phyloP scores from a whole-genome alignment of 164 flowering plant species.

The Malania oleifera region DNA sequence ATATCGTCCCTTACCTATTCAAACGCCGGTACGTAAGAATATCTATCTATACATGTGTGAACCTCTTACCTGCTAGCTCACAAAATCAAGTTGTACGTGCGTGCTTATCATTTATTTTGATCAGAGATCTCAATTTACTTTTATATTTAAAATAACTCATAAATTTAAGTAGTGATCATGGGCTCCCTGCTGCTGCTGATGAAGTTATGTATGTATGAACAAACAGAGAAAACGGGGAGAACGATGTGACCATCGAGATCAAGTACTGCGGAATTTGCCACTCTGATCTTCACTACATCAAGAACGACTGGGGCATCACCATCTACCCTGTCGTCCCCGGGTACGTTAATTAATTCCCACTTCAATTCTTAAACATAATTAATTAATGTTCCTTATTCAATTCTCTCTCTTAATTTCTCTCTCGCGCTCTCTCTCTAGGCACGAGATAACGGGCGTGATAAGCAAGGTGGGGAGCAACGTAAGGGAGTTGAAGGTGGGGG shows the following conservation, averaged over 20 bases:
- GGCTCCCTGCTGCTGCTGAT: not conserved
- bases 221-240: slow-evolving; percentile 50
- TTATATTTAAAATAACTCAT: too few relatives aligned
- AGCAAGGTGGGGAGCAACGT: slow-evolving; percentile 53
- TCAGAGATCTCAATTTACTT: too few relatives aligned
- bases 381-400: too few relatives aligned
- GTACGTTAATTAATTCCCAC: slow-evolving; percentile 24
- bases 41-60: too few relatives aligned
- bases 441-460: slow-evolving; percentile 61
- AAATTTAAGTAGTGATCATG: not conserved
- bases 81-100: too few relatives aligned
- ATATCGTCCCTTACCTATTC: slow-evolving; percentile 54
- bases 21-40: slow-evolving; percentile 44
- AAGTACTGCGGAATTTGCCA: slow-evolving; percentile 81
- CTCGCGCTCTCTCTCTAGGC: too few relatives aligned
- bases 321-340: slow-evolving; percentile 81
- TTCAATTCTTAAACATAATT: too few relatives aligned
- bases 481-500: slow-evolving; percentile 50
- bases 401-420: too few relatives aligned
- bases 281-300: slow-evolving; percentile 57
- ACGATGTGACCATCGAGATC: slow-evolving; percentile 63
- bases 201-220: not conserved
- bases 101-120: too few relatives aligned
- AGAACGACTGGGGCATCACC: slow-evolving; percentile 74
- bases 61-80: too few relatives aligned